Evolutionary conservation across 2,329 filamentous ascomycete genomes (phyloP).

Genomic region (Aspergillus intermedius): DNA sequence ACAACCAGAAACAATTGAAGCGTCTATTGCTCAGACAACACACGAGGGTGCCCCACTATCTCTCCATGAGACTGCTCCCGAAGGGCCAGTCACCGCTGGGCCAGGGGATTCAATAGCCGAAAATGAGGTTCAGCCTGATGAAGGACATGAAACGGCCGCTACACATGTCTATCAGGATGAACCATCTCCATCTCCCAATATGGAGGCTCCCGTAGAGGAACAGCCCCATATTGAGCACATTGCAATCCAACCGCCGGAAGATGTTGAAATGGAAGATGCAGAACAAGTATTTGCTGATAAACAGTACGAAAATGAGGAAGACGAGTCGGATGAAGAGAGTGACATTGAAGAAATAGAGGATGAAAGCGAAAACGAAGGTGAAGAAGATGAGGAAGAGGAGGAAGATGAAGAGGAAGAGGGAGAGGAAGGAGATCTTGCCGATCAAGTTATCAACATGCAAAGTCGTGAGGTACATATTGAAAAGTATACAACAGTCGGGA

Average conservation of each 20-base stretch:
- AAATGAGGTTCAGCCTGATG: not conserved
- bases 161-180: not conserved
- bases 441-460: not conserved
- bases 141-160: not conserved
- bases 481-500: not conserved
- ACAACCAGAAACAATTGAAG: not conserved
- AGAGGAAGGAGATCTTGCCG: not conserved
- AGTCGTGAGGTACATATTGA: not conserved
- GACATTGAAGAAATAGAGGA: constrained; percentile 1
- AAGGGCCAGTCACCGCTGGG: not conserved
- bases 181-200: not conserved
- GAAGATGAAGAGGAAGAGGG: not conserved
- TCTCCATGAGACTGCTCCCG: not conserved
- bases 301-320: not conserved
- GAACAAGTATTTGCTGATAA: not conserved
- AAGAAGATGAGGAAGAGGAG: constrained; percentile 9
- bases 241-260: not conserved
- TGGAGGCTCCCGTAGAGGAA: not conserved
- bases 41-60: not conserved
- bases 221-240: not conserved
- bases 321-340: constrained; percentile 10
- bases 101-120: not conserved
- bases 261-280: constrained; percentile 3
- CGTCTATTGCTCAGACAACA: not conserved
- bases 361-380: not conserved